These are phyloP conservation scores for Trapa bicornis DNA, from an alignment of 345 rosid genomes.

Conservation along the genomic window DNA sequence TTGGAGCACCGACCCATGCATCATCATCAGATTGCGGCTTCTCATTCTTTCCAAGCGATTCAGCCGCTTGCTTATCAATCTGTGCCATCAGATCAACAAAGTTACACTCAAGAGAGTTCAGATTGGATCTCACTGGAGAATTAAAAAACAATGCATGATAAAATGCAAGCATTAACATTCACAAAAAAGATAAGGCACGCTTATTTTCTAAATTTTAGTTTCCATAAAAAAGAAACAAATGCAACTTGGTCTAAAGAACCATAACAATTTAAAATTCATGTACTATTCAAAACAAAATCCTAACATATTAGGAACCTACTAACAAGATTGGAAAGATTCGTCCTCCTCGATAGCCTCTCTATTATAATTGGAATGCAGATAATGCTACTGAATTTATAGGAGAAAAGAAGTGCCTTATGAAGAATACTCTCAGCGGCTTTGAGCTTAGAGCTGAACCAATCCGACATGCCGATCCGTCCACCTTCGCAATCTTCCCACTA, in stretches of 20 bases:
- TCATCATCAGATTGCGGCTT: constrained; percentile 49
- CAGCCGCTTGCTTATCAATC: constrained; percentile 97
- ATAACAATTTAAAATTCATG: background rate
- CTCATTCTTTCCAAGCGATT: constrained; percentile 69
- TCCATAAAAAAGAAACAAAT: background rate
- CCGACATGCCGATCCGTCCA: constrained; percentile 37
- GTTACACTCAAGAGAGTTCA: background rate
- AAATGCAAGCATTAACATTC: background rate
- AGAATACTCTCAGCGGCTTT: constrained; percentile 82
- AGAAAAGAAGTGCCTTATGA: constrained; percentile 42
- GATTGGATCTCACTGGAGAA: background rate
- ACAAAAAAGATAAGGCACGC: background rate
- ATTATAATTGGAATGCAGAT: background rate
- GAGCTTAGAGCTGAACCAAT: constrained; percentile 92
- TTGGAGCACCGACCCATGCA: constrained; percentile 23
- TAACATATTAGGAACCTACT: no score
- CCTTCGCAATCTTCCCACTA: background rate
- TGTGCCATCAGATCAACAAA: constrained; percentile 23
- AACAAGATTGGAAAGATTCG: background rate
- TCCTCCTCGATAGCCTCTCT: background rate
- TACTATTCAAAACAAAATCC: background rate
- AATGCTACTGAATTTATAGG: background rate
- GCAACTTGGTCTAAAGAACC: background rate
- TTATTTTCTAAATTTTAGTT: background rate
- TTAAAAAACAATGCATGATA: background rate